These are phyloP conservation scores for Aspergillus awamori DNA, from an alignment of 2,329 filamentous ascomycete species.

Conservation along the genomic window DNA sequence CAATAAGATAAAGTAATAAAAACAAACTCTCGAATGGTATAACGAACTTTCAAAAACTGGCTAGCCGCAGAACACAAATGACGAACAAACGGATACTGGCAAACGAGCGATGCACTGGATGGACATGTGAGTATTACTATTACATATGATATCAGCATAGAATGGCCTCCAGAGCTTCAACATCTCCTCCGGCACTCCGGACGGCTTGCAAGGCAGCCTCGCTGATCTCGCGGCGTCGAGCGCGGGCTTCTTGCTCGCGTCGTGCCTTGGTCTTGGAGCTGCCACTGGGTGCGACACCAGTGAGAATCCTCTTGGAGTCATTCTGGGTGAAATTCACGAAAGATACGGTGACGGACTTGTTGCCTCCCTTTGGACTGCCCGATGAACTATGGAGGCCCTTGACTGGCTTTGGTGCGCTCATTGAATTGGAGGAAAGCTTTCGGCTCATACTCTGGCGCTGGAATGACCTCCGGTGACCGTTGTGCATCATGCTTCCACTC, in stretches of 20 bases:
- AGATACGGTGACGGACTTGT: slow-evolving; percentile 53
- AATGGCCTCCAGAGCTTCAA: slow-evolving; percentile 47
- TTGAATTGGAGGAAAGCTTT: slow-evolving; percentile 44
- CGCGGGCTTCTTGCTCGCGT: slow-evolving; percentile 82
- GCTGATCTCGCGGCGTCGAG: slow-evolving; percentile 62
- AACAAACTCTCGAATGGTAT: neutral
- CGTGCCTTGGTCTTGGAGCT: slow-evolving; percentile 93
- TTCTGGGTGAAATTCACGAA: slow-evolving; percentile 91
- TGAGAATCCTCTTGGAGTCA: slow-evolving; percentile 78
- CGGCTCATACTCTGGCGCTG: slow-evolving; percentile 44
- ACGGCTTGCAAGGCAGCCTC: slow-evolving; percentile 49
- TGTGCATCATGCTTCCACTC: slow-evolving; percentile 27
- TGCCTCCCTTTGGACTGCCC: slow-evolving; percentile 35
- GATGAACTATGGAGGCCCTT: slow-evolving; percentile 34
- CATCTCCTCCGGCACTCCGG: slow-evolving; percentile 49
- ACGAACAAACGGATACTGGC: slow-evolving; percentile 6
- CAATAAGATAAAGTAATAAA: slow-evolving; percentile 12
- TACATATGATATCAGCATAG: slow-evolving; percentile 33
- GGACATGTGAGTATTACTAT: slow-evolving; percentile 14
- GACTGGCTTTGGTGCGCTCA: slow-evolving; percentile 34
- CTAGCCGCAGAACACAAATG: slow-evolving; percentile 2
- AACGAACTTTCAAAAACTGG: neutral
- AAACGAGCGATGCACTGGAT: slow-evolving; percentile 15
- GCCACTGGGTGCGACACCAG: slow-evolving; percentile 87
- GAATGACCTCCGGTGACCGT: slow-evolving; percentile 31